These are phyloP conservation scores for Apiosordaria backusii DNA, from an alignment of 495 filamentous ascomycete genomes.

Conservation along the genomic window DNA sequence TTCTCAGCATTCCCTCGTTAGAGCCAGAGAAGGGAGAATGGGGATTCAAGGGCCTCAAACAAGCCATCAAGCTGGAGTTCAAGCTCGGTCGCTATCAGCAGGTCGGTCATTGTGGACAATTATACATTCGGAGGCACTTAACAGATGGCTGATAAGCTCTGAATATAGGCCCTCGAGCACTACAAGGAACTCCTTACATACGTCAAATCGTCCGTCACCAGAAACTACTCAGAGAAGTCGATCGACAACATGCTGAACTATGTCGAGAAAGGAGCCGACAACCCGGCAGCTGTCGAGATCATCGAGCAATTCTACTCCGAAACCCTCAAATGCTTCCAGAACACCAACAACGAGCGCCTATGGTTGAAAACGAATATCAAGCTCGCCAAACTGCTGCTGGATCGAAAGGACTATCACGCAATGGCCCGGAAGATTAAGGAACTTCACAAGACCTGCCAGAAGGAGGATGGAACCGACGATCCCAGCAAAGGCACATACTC, in stretches of 20 bases:
- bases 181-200: constrained; percentile 95
- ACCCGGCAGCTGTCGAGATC: constrained; percentile 68
- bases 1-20: constrained; percentile 76
- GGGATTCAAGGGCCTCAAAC: constrained; percentile 98
- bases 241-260: constrained; percentile 99
- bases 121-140: neutral
- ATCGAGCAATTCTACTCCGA: constrained; percentile 96
- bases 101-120: constrained; percentile 43
- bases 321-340: constrained; percentile 91
- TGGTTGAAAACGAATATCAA: constrained; percentile 99
- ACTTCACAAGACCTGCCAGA: constrained; percentile 85
- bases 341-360: constrained; percentile 92
- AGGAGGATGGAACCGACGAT: constrained; percentile 85
- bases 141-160: neutral
- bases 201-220: constrained; percentile 92
- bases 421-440: constrained; percentile 82
- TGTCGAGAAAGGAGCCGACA: constrained; percentile 89
- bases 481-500: constrained; percentile 95
- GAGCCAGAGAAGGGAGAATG: constrained; percentile 91
- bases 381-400: constrained; percentile 83
- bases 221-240: constrained; percentile 98
- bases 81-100: constrained; percentile 78
- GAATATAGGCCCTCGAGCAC: constrained; percentile 82
- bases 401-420: constrained; percentile 80
- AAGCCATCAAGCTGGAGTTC: constrained; percentile 96